phyloP scores from a whole-genome alignment of 2,329 filamentous ascomycete species.

The Fusarium sp. region DNA sequence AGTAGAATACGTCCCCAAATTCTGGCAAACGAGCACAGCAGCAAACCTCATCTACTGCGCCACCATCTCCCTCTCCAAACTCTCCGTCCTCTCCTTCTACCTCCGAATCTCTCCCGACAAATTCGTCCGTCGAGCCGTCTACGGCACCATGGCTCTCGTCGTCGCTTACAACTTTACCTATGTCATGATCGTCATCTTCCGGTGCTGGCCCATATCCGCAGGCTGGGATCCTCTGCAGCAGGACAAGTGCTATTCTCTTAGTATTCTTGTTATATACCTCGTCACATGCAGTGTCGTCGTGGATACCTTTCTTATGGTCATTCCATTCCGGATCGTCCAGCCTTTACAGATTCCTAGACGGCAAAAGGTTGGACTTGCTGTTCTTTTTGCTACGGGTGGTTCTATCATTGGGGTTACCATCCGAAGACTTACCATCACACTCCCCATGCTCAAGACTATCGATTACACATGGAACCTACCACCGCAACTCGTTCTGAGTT shows the following conservation, averaged over 20 bases:
- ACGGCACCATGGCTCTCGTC: constrained; percentile 50
- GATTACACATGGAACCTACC: constrained; percentile 47
- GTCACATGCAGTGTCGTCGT: constrained; percentile 56
- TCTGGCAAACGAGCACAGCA: constrained; percentile 49
- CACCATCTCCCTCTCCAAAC: constrained; percentile 54
- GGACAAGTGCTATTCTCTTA: constrained; percentile 55
- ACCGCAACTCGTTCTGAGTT: constrained; percentile 54
- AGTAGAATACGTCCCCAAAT: constrained; percentile 36
- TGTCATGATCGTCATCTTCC: constrained; percentile 52
- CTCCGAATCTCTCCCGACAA: constrained; percentile 52
- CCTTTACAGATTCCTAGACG: constrained; percentile 59
- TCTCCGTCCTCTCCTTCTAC: constrained; percentile 59
- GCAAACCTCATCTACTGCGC: constrained; percentile 57
- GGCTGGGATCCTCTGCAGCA: constrained; percentile 54
- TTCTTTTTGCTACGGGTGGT: constrained; percentile 55
- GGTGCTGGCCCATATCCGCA: constrained; percentile 56
- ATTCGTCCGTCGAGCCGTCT: constrained; percentile 38
- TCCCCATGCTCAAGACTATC: constrained; percentile 32
- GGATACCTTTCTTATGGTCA: constrained; percentile 57
- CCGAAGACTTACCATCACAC: constrained; percentile 44
- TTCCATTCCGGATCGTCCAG: constrained; percentile 58
- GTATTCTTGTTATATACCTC: constrained; percentile 45
- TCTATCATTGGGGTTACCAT: constrained; percentile 47
- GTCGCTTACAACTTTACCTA: constrained; percentile 55
- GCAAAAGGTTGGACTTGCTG: constrained; percentile 62